Evolutionary conservation across 345 rosid genomes (phyloP).

Genomic region (Boechera retrofracta): DNA sequence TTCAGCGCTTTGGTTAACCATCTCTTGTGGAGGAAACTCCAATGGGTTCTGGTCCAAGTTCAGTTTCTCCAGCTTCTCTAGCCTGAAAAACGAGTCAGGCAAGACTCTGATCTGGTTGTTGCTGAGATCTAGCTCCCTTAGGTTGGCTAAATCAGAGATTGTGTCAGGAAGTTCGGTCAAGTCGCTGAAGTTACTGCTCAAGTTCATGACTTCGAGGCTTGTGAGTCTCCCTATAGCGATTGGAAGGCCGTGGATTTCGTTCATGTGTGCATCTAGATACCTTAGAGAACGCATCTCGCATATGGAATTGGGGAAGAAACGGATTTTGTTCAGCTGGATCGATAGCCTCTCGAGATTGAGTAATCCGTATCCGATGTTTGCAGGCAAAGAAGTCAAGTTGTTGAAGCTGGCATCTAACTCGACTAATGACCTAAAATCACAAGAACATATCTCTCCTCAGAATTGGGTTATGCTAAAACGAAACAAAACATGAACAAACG

Average conservation of each 20-base stretch:
- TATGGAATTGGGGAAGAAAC: conserved; percentile 68
- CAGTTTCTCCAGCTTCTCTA: conserved; percentile 71
- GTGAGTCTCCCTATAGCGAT: conserved; percentile 69
- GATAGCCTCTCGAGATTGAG: conserved; percentile 72
- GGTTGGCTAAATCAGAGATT: conserved; percentile 69
- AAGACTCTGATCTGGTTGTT: conserved; percentile 88
- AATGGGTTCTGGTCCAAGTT: conserved; percentile 92
- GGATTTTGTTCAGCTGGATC: conserved; percentile 76
- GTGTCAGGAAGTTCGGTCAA: conserved; percentile 76
- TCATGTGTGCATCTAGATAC: conserved; percentile 87
- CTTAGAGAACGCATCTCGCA: conserved; percentile 78
- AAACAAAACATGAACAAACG: conserved; percentile 12
- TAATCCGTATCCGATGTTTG: conserved; percentile 75
- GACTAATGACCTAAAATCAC: conserved; percentile 49
- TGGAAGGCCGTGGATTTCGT: conserved; percentile 89
- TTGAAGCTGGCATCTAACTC: conserved; percentile 93
- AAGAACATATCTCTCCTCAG: conserved; percentile 17
- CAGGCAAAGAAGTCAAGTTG: conserved; percentile 69
- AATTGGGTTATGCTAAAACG: not conserved
- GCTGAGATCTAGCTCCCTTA: conserved; percentile 87
- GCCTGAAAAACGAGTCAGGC: conserved; percentile 78
- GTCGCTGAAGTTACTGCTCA: conserved; percentile 88
- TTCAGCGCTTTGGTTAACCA: conserved; percentile 63
- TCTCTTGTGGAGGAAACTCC: conserved; percentile 64
- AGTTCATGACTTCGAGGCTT: conserved; percentile 75